These are phyloP conservation scores for Citrus glauca DNA, from an alignment of 345 rosid species.

Conservation along the genomic window DNA sequence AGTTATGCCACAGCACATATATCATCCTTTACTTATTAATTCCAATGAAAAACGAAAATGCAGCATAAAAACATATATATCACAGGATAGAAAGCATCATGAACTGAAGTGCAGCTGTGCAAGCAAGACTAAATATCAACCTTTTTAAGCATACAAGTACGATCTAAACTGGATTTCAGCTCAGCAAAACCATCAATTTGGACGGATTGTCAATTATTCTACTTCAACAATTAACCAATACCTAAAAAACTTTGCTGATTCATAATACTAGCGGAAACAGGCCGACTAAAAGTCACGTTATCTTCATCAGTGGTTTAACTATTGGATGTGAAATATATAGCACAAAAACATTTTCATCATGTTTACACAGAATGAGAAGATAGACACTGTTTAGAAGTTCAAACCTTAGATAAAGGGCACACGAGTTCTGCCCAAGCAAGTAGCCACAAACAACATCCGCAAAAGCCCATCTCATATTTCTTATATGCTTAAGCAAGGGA, in stretches of 20 bases:
- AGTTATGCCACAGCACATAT: not conserved
- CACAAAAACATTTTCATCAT: not conserved
- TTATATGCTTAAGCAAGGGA: slow-evolving; percentile 81
- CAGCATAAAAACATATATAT: not conserved
- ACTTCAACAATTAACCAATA: not conserved
- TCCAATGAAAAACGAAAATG: not conserved
- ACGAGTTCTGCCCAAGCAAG: slow-evolving; percentile 72
- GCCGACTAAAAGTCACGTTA: not conserved
- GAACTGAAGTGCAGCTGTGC: not conserved
- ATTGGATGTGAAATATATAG: not conserved
- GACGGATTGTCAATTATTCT: not conserved
- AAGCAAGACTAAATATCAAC: not conserved
- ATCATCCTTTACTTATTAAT: not conserved
- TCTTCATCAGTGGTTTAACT: not conserved
- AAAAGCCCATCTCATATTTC: slow-evolving; percentile 80
- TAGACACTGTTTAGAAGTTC: not conserved
- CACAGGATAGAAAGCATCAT: not conserved
- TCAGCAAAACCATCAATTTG: not conserved
- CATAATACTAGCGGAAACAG: not conserved
- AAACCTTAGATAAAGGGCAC: slow-evolving; percentile 89
- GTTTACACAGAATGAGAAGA: not conserved
- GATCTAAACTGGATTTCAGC: not conserved
- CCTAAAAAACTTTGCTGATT: not conserved
- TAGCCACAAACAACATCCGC: slow-evolving; percentile 76
- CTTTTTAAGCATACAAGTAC: not conserved